phyloP scores from a whole-genome alignment of 2,329 filamentous ascomycete species.

The Clathrospora elynae region DNA sequence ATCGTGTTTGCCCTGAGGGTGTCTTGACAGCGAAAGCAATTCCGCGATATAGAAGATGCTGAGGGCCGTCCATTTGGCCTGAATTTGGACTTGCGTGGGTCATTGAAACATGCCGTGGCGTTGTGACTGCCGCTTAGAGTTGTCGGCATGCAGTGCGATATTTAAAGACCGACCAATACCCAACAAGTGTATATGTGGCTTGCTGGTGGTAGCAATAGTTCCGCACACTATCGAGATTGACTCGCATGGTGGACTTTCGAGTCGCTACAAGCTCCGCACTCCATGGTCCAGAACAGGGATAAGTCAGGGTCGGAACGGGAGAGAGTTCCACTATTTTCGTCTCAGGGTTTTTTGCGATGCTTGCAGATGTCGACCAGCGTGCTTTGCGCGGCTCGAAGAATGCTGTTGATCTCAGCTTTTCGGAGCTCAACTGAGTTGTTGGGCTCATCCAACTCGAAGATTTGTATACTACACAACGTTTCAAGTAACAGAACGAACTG shows the following conservation, averaged over 20 bases:
- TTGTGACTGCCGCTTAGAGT: neutral
- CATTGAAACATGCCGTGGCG: neutral
- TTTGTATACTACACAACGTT: constrained; percentile 8
- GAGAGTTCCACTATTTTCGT: constrained; percentile 14
- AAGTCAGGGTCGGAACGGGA: constrained; percentile 14
- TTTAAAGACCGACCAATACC: neutral
- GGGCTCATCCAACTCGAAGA: too few species aligned
- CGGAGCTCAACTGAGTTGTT: too few species aligned
- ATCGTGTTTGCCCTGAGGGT: too few species aligned
- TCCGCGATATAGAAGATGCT: too few species aligned
- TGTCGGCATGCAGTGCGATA: constrained; percentile 1
- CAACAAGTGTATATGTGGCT: constrained; percentile 3
- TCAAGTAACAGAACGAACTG: constrained; percentile 17
- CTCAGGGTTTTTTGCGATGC: constrained; percentile 7
- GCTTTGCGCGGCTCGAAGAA: constrained; percentile 1
- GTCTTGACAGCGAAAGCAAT: too few species aligned
- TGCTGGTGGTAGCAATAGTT: constrained; percentile 2
- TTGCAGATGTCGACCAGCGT: too few species aligned
- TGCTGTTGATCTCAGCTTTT: too few species aligned
- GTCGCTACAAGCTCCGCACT: constrained; percentile 18
- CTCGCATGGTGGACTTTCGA: constrained; percentile 13
- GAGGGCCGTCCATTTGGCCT: neutral
- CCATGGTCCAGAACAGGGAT: constrained; percentile 8
- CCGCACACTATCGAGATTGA: constrained; percentile 10
- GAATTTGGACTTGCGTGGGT: neutral